Evolutionary conservation across 495 filamentous ascomycete genomes (phyloP).

Genomic region (Penicillium egyptiacum): DNA sequence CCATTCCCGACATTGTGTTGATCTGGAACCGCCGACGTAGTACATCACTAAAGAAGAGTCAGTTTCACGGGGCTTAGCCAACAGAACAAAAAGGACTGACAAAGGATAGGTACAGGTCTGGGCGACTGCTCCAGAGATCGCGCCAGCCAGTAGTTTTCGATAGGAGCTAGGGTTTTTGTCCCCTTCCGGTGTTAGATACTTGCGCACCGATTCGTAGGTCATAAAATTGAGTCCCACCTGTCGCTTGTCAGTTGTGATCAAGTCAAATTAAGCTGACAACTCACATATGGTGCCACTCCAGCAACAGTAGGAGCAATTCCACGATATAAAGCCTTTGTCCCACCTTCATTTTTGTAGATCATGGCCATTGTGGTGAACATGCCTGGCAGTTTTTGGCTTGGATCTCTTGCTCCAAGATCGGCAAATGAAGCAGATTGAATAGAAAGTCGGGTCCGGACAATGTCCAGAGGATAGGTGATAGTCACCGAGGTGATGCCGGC

Average conservation of each 20-base stretch:
- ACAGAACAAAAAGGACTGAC: conserved; percentile 51
- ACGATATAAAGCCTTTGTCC: conserved; percentile 78
- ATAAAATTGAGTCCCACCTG: conserved; percentile 98
- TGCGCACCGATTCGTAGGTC: conserved; percentile 87
- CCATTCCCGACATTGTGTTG: conserved; percentile 99
- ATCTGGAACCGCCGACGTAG: conserved; percentile 96
- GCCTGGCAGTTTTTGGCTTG: conserved; percentile 69
- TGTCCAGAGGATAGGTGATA: conserved; percentile 82
- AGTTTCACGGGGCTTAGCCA: conserved; percentile 1
- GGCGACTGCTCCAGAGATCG: conserved; percentile 90
- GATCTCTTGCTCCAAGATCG: conserved; percentile 54
- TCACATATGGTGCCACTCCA: conserved; percentile 92
- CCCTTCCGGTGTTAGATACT: conserved; percentile 83
- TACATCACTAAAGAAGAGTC: conserved; percentile 65
- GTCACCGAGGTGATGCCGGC: conserved; percentile 94
- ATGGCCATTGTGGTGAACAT: conserved; percentile 82
- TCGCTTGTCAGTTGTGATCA: conserved; percentile 2
- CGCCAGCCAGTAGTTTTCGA: conserved; percentile 85
- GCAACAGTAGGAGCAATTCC: conserved; percentile 92
- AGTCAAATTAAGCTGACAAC: conserved; percentile 35
- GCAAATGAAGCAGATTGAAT: conserved; percentile 95
- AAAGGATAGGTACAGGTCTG: conserved; percentile 99
- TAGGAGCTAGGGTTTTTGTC: conserved; percentile 75
- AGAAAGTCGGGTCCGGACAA: conserved; percentile 90
- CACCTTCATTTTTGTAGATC: conserved; percentile 93